Percentiles rank a stretch among this genome's conserved stretches.
Conservation (phyloP, 176 grass and related monocot genomes). For the Triticum turgidum region DNA sequence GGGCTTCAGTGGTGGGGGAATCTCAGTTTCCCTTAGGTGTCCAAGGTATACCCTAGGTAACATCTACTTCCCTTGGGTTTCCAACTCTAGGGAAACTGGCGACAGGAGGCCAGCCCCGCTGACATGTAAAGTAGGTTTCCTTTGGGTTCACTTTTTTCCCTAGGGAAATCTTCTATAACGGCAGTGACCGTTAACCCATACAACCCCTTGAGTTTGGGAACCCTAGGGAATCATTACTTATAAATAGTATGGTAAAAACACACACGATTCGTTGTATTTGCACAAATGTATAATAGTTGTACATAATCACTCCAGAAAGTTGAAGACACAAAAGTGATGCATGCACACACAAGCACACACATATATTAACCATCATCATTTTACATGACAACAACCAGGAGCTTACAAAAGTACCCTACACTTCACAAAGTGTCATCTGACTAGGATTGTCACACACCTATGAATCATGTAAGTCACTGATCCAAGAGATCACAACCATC, state of each 20-base stretch:
- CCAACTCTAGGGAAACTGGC: not conserved
- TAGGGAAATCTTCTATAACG: not conserved
- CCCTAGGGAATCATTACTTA: not conserved
- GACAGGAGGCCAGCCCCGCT: not conserved
- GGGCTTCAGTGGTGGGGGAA: too few species aligned
- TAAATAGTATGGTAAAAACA: not conserved
- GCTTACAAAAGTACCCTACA: too few species aligned
- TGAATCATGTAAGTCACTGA: too few species aligned
- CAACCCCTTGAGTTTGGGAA: not conserved
- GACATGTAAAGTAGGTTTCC: not conserved
- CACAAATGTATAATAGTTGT: not conserved
- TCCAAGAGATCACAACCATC: too few species aligned
- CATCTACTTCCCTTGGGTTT: not conserved
- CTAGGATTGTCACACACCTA: too few species aligned
- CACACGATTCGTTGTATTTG: not conserved
- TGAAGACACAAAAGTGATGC: not conserved
- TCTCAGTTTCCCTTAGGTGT: too few species aligned
- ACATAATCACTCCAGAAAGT: not conserved
- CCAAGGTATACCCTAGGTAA: not conserved
- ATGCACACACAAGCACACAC: too few species aligned
- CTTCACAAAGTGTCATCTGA: too few species aligned
- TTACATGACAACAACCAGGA: too few species aligned
- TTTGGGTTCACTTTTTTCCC: not conserved
- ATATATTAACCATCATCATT: too few species aligned
- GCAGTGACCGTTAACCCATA: not conserved